Evolutionary conservation across 139 green algal genomes (phyloP).

Genomic region (Edaphochlamys debaryana): DNA sequence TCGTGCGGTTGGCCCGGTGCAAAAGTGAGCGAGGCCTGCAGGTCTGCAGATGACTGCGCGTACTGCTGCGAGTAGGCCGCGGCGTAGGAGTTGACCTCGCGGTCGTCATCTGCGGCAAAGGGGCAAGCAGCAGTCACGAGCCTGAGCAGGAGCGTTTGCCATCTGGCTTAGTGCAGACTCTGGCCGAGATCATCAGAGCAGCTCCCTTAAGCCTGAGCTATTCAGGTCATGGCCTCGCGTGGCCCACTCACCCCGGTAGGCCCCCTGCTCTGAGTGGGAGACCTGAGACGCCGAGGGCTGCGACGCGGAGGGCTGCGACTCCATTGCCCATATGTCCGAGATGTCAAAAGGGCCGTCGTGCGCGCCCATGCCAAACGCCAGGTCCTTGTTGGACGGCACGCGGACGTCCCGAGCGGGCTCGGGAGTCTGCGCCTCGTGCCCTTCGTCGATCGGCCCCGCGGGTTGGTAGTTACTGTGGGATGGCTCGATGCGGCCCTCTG

Average conservation of each 20-base stretch:
- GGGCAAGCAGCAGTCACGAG: neutral
- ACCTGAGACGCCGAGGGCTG: neutral
- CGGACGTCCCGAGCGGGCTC: constrained; percentile 5
- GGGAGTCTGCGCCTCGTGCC: too few relatives aligned
- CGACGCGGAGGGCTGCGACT: constrained; percentile 25
- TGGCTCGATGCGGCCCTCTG: too few relatives aligned
- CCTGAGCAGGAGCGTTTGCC: neutral
- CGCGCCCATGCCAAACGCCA: neutral
- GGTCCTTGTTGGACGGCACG: constrained; percentile 25
- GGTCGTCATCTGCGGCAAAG: neutral
- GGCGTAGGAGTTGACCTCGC: constrained; percentile 20
- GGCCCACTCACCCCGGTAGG: neutral
- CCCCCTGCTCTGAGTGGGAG: neutral
- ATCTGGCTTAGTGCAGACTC: too few relatives aligned
- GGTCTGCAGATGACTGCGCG: too few relatives aligned
- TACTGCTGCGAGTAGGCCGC: neutral
- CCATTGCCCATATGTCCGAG: constrained; percentile 48
- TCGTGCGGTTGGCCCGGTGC: too few relatives aligned
- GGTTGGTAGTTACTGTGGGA: too few relatives aligned
- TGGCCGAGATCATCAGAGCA: too few relatives aligned
- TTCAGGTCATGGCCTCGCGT: too few relatives aligned
- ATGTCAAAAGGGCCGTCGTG: constrained; percentile 54
- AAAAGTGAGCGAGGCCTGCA: too few relatives aligned
- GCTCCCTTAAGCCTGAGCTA: too few relatives aligned
- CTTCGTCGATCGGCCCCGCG: too few relatives aligned